Conservation (phyloP, 2,329 filamentous ascomycete genomes). For the Elsinoe ampelina region DNA sequence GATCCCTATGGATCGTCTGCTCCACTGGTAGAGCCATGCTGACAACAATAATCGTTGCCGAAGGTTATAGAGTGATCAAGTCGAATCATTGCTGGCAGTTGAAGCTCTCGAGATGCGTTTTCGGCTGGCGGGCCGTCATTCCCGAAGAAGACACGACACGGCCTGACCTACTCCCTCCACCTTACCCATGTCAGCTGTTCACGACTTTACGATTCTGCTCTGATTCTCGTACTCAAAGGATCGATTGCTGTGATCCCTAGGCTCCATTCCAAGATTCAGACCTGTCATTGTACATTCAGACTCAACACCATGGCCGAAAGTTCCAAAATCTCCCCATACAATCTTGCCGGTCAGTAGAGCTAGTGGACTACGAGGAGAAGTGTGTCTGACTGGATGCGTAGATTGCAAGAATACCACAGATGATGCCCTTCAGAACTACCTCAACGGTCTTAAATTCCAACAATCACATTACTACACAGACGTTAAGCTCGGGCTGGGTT, state of each 20-base stretch:
- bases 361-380: background rate
- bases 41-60: slow-evolving; percentile 9
- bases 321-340: slow-evolving; percentile 28
- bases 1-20: slow-evolving; percentile 97
- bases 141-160: slow-evolving; percentile 9
- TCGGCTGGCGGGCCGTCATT: background rate
- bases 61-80: background rate
- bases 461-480: slow-evolving; percentile 76
- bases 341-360: slow-evolving; percentile 18
- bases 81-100: no score
- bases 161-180: background rate
- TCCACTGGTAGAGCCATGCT: slow-evolving; percentile 75
- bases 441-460: slow-evolving; percentile 75
- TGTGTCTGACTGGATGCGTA: slow-evolving; percentile 30
- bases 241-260: background rate
- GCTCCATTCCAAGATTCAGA: no score
- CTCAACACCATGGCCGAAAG: slow-evolving; percentile 17
- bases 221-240: no score
- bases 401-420: slow-evolving; percentile 96
- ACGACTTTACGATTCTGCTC: no score
- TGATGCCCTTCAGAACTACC: slow-evolving; percentile 87
- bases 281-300: background rate
- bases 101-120: background rate
- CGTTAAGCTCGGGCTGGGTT: slow-evolving; percentile 74
- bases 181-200: no score